These are phyloP conservation scores for Heliamphora pulchella DNA, from an alignment of 179 eudicot species.

Conservation along the genomic window DNA sequence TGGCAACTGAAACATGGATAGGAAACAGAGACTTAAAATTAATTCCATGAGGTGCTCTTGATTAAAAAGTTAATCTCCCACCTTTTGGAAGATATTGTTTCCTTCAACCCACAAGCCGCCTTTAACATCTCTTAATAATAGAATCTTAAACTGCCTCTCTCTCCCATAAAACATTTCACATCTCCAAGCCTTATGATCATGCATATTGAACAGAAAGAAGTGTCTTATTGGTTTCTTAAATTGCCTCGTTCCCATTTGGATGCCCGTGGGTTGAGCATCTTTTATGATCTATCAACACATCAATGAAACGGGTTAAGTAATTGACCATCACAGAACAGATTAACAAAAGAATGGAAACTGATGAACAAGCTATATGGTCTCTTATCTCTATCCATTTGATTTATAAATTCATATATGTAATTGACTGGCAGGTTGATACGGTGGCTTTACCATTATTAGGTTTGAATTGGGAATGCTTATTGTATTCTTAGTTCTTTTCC, in stretches of 20 bases:
- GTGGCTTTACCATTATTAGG: neutral
- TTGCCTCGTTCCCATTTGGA: neutral
- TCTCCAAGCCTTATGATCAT: neutral
- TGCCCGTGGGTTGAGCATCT: neutral
- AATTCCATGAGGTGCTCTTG: no score
- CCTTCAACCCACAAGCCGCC: no score
- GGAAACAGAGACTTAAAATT: no score
- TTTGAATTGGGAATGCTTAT: neutral
- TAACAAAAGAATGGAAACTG: neutral
- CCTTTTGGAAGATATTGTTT: no score
- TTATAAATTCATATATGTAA: neutral
- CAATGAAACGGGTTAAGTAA: neutral
- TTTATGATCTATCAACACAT: neutral
- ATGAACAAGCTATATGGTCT: neutral
- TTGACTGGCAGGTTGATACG: neutral
- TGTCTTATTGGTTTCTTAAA: neutral
- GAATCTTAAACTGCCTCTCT: no score
- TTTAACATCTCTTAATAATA: no score
- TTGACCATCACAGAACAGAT: neutral
- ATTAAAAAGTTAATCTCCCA: no score
- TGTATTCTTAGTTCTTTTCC: neutral
- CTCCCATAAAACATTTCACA: neutral
- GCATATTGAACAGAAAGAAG: conserved; percentile 2
- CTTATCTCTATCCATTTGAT: neutral
- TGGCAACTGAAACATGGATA: no score